phyloP scores from a whole-genome alignment of 345 rosid genomes.

The Clausena lansium region DNA sequence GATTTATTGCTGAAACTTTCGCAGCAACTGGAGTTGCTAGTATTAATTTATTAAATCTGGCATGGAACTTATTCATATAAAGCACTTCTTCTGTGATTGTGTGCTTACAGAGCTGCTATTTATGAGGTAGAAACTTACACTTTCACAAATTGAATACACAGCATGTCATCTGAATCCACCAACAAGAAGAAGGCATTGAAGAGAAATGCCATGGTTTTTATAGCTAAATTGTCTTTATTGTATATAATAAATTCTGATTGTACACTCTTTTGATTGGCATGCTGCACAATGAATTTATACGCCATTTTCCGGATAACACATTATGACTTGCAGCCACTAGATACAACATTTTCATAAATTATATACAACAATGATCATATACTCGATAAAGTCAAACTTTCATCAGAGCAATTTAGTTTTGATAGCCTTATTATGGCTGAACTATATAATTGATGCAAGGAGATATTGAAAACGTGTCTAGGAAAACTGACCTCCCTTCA shows the following conservation, averaged over 20 bases:
- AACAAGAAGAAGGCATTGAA: background rate
- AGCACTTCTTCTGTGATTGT: background rate
- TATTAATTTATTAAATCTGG: background rate
- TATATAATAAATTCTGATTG: too few species aligned
- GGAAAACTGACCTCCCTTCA: slow-evolving; percentile 22
- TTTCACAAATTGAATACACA: background rate
- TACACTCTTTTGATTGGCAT: background rate
- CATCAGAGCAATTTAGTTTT: background rate
- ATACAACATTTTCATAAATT: background rate
- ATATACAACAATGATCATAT: background rate
- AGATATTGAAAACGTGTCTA: background rate
- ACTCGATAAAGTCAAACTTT: background rate
- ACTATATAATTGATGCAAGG: background rate
- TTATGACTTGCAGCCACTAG: background rate
- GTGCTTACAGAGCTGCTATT: background rate
- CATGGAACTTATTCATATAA: background rate
- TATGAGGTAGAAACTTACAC: background rate
- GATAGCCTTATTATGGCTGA: background rate
- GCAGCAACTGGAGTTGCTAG: background rate
- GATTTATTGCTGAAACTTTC: background rate
- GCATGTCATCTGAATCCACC: background rate
- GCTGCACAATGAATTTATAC: background rate
- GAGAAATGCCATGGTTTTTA: background rate
- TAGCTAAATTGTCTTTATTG: too few species aligned
- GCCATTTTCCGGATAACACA: background rate